Evolutionary conservation across 306 rosid genomes (phyloP), one percentile per base, ranked within the genome.

Genomic region (Hippophae gyantsensis): DNA sequence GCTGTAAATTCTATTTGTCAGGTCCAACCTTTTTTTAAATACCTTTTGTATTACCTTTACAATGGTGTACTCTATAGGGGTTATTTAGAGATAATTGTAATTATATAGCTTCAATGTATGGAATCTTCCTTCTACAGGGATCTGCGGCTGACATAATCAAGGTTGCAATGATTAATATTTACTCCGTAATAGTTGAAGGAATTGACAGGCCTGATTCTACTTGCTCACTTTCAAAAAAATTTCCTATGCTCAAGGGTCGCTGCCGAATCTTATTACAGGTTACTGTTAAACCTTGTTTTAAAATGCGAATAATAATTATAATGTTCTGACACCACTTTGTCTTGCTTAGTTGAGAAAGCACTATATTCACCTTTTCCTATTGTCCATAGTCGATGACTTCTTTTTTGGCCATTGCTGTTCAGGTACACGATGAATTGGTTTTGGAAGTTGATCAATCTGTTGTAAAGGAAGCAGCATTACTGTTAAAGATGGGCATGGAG

Each of bases 1-100:
- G 95, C 96, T 76, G 98, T 90, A 53, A 90, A 90, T 76, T 90
- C 98, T 62, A 76, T 90, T 64, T 90, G 98, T 78, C 98, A 90
- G 89, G 98, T 90, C 69, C 48, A 60, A 46, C 6, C 41, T 67
- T 56, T 56, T 53, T 52, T 49, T 58, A 38, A 56, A 41, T 57
- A 7, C 44, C 58, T 65, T 54, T 60, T 41, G 62, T 70, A 55
- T 47, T n/a, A 47, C 5, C n/a, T 32, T 10, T 56, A 62, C 13
- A 13, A 47, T 6, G 44, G 7, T 38, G n/a, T 18, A 42, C 43
- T 11, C 52, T 50, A 48, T 7, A 41, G 41, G 42, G 52, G 51
- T 40, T 27, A 12, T 42, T 57, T 41, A 40, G 50, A 50, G 61
- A 11, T 12, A 7, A 6, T 5, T 38, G 18, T 11, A n/a, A n/a